Base-by-base conservation (phyloP, 495 filamentous ascomycete species). In the Cudoniella acicularis region DNA sequence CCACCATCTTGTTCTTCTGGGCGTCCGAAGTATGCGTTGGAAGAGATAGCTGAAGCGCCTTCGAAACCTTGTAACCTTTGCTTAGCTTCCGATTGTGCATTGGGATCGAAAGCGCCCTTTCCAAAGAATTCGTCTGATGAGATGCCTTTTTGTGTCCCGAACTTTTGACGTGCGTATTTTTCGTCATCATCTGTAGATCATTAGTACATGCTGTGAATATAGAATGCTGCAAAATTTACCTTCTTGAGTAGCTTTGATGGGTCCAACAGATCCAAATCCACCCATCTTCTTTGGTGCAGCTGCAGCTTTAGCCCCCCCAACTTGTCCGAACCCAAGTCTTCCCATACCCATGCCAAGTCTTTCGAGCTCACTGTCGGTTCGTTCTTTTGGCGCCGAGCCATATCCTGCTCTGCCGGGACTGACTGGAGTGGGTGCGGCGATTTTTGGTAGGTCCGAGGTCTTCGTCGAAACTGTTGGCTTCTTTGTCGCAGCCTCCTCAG, bases 61-160 rank as follows among this genome's bases (percentile, higher is more conserved):
- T 98, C 94, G 69, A 98, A 98, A 20, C 91, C 87, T 70, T 89
- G 85, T 42, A 98, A 83, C 13, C 94, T 84, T 11, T 81, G 76
- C 74, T 94, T 92, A 51, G 94, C 92, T 77, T 97, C 92, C 45
- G 87, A 79, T 67, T 92, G 87, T 2, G 87, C 85, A 30, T 77
- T 75, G 25, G 92, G 84, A 64, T 98, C 91, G 68, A 87, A 98
- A 50, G 80, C 73, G 23, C 90, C 89, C 65, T 92, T 93, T 57
- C 92, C 91, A 70, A 98, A 98, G 77, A 96, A 97, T 66, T 98
- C 94, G 73, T 98, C 94, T 2, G 91, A 96, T 1, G 92, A 96
- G 64, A 98, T 98, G 70, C 88, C 89, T 78, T 96, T 98, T 74
- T 98, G 94, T 52, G 70, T 73, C 56, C 92, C 94, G 63, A 98